These are phyloP conservation scores for Cladosporium sp. DNA, from an alignment of 2,329 filamentous ascomycete species.

Conservation along the genomic window DNA sequence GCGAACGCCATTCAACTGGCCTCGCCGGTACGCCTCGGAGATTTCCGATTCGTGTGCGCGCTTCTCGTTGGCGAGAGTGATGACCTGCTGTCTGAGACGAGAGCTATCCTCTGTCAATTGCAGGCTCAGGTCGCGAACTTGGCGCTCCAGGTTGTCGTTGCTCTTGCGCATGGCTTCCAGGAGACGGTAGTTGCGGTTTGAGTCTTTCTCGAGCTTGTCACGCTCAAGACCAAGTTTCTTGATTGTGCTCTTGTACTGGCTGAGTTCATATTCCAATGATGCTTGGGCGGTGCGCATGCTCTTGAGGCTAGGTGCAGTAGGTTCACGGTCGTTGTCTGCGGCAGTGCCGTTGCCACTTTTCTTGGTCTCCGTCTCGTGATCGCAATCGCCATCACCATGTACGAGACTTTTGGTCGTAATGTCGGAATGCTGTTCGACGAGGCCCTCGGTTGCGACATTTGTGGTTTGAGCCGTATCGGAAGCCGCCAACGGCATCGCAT, in stretches of 20 bases:
- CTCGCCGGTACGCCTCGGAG: neutral
- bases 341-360: neutral
- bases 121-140: neutral
- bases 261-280: neutral
- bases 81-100: neutral
- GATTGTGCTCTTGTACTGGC: neutral
- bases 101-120: neutral
- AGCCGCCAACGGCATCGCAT: neutral
- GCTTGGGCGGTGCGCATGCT: too few species aligned
- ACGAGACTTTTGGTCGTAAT: neutral
- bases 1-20: neutral
- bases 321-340: neutral
- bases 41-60: neutral
- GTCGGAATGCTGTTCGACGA: neutral
- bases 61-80: neutral
- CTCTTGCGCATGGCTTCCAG: neutral
- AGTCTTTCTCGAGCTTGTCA: neutral
- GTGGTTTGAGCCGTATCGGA: neutral
- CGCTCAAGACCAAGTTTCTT: neutral
- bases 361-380: neutral
- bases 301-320: neutral
- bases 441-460: neutral
- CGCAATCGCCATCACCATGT: neutral
- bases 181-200: neutral
- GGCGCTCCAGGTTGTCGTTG: neutral